phyloP scores from a whole-genome alignment of 352 stramenopile species.

The Phytophthora tubulina region DNA sequence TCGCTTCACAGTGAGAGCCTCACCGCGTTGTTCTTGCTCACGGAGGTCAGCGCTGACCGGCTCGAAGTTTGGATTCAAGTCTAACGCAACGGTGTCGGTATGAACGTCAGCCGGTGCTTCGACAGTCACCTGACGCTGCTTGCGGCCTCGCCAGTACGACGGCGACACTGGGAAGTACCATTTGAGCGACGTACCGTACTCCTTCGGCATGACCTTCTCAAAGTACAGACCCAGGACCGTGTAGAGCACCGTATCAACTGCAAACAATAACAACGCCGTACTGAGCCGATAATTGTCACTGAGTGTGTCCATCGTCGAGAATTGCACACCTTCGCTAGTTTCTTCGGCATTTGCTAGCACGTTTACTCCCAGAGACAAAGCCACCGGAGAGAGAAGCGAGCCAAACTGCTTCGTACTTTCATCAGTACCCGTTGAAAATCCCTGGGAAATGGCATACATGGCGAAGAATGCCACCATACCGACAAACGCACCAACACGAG shows the following conservation, averaged over 20 bases:
- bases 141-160: conserved; percentile 39
- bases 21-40: conserved; percentile 58
- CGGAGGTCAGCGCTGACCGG: conserved; percentile 48
- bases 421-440: conserved; percentile 33
- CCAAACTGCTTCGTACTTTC: conserved; percentile 51
- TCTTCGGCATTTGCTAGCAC: conserved; percentile 62
- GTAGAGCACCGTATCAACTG: conserved; percentile 90
- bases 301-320: conserved; percentile 43
- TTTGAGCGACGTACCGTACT: conserved; percentile 88
- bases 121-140: conserved; percentile 1
- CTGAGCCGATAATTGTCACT: conserved; percentile 66
- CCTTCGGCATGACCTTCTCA: conserved; percentile 90
- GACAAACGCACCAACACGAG: conserved; percentile 65
- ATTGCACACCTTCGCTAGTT: conserved; percentile 52
- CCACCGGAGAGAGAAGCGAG: conserved; percentile 63
- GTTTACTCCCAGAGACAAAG: conserved; percentile 66
- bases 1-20: conserved; percentile 61
- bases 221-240: conserved; percentile 91
- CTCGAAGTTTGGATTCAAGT: conserved; percentile 63
- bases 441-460: conserved; percentile 73
- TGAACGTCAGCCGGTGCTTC: neutral
- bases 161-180: conserved; percentile 92
- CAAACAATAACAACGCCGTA: conserved; percentile 72
- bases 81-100: conserved; percentile 40
- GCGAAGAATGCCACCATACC: conserved; percentile 89